Percentiles rank a stretch among this genome's conserved stretches.
Conservation (phyloP, 2,329 filamentous ascomycete genomes). For the Colletotrichum sp. region DNA sequence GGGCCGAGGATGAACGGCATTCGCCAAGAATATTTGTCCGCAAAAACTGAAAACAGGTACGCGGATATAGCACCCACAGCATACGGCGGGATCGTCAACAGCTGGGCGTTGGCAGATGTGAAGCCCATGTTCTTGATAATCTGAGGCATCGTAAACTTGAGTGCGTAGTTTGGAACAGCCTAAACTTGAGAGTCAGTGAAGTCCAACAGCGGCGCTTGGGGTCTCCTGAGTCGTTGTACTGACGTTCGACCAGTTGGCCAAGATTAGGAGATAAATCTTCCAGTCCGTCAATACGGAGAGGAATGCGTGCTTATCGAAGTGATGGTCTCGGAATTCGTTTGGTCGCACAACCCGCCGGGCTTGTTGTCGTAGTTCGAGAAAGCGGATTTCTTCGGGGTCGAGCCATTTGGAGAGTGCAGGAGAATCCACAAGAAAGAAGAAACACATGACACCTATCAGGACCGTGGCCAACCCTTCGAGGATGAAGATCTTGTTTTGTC, state of each 20-base stretch:
- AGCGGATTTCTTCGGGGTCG: slow-evolving; percentile 42
- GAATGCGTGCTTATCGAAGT: slow-evolving; percentile 37
- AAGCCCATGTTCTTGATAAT: slow-evolving; percentile 48
- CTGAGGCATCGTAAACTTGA: slow-evolving; percentile 40
- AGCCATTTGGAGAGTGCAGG: slow-evolving; percentile 43
- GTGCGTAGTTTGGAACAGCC: slow-evolving; percentile 34
- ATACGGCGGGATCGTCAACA: slow-evolving; percentile 41
- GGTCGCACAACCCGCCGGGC: slow-evolving; percentile 29
- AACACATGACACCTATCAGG: slow-evolving; percentile 40
- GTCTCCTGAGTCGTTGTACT: neutral
- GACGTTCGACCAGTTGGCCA: slow-evolving; percentile 48
- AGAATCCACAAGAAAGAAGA: slow-evolving; percentile 51
- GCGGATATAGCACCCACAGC: slow-evolving; percentile 35
- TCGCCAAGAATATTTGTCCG: slow-evolving; percentile 41
- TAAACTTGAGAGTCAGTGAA: neutral
- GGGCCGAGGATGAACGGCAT: slow-evolving; percentile 43
- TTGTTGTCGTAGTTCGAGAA: slow-evolving; percentile 41
- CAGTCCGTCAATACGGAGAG: slow-evolving; percentile 49
- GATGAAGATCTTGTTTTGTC: slow-evolving; percentile 50
- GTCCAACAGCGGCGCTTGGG: neutral
- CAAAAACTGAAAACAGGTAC: slow-evolving; percentile 35
- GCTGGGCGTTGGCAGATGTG: slow-evolving; percentile 33
- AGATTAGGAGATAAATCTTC: slow-evolving; percentile 48
- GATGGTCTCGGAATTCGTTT: slow-evolving; percentile 28
- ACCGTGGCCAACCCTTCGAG: slow-evolving; percentile 53